These are phyloP conservation scores for Jatropha podagrica DNA, from an alignment of 441 rosid genomes.

Conservation along the genomic window DNA sequence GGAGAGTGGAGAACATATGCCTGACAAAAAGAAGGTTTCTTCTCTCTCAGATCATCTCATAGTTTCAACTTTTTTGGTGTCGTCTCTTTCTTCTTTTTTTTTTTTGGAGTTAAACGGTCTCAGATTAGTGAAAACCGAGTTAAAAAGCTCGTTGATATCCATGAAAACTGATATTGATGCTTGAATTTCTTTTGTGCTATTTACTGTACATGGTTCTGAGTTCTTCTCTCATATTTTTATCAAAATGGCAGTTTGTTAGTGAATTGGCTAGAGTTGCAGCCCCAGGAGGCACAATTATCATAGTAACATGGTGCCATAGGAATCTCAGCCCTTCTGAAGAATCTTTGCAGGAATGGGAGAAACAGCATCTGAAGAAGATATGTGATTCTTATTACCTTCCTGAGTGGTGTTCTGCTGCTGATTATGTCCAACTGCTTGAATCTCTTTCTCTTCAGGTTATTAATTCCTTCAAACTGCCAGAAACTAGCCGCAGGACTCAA, in stretches of 20 bases:
- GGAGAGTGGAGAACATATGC: slow-evolving; percentile 99
- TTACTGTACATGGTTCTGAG: neutral
- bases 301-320: slow-evolving; percentile 94
- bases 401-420: slow-evolving; percentile 81
- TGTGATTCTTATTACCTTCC: slow-evolving; percentile 79
- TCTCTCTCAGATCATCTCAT: neutral
- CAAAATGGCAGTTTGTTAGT: slow-evolving; percentile 58
- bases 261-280: slow-evolving; percentile 85
- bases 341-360: slow-evolving; percentile 71
- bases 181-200: neutral
- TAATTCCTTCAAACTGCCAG: neutral
- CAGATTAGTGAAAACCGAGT: no score
- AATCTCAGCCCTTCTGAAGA: slow-evolving; percentile 63
- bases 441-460: slow-evolving; percentile 59
- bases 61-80: neutral
- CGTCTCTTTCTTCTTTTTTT: no score
- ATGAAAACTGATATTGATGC: neutral
- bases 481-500: no score
- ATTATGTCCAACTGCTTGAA: slow-evolving; percentile 61
- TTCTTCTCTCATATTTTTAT: neutral
- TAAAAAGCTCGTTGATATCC: no score
- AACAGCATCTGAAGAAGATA: slow-evolving; percentile 54
- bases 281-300: slow-evolving; percentile 75
- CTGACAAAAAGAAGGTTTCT: slow-evolving; percentile 69
- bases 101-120: no score